Percentiles rank a stretch among this genome's conserved stretches.
phyloP scores from a whole-genome alignment of 176 grass and related monocot genomes.

The Oryza meyeriana region DNA sequence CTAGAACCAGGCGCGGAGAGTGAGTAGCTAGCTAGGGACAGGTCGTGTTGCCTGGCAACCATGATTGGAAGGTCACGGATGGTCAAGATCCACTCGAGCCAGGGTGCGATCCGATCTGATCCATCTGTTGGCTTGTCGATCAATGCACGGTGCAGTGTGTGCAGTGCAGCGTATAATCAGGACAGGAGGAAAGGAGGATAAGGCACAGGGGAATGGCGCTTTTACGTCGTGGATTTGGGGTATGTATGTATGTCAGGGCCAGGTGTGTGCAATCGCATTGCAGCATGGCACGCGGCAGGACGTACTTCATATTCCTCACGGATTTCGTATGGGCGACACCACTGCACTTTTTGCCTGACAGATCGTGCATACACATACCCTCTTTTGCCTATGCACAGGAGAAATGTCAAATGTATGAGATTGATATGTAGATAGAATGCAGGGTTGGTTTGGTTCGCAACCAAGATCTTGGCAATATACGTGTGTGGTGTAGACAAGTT shows the following conservation, averaged over 20 bases:
- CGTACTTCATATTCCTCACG: background rate
- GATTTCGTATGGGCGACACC: background rate
- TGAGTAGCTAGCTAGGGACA: no score
- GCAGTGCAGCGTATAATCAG: background rate
- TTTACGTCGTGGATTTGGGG: background rate
- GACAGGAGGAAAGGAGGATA: background rate
- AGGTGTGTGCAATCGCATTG: background rate
- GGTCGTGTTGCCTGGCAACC: no score
- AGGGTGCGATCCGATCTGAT: slow-evolving; percentile 26
- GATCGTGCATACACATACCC: background rate
- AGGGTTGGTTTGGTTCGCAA: background rate
- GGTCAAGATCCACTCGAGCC: slow-evolving; percentile 55
- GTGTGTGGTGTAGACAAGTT: background rate
- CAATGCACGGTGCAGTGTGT: background rate
- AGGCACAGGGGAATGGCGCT: background rate
- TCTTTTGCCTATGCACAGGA: background rate
- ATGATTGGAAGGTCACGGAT: slow-evolving; percentile 35
- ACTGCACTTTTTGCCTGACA: background rate
- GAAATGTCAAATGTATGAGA: background rate
- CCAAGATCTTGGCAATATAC: background rate
- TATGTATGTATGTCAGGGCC: background rate
- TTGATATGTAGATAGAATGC: background rate
- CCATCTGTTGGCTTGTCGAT: slow-evolving; percentile 19
- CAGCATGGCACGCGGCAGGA: background rate
- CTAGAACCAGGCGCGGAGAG: no score